phyloP scores from a whole-genome alignment of 108 stramenopile species.

The Schizochytrium sp. region DNA sequence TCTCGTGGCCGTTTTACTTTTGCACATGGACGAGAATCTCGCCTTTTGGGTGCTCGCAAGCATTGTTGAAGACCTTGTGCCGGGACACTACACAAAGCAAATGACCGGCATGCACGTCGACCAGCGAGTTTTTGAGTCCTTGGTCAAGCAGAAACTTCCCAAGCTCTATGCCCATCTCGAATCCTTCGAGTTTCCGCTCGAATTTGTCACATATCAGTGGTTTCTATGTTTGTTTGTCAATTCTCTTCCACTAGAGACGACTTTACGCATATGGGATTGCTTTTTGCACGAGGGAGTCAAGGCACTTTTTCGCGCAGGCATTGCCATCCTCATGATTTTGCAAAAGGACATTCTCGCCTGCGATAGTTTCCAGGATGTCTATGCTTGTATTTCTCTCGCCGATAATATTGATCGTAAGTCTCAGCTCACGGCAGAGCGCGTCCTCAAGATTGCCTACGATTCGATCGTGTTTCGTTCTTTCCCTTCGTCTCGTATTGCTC shows the following conservation, averaged over 20 bases:
- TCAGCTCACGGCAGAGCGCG: background rate
- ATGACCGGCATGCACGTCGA: slow-evolving; percentile 28
- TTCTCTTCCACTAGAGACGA: slow-evolving; percentile 20
- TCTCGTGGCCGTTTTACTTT: slow-evolving; percentile 28
- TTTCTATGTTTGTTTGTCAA: slow-evolving; percentile 34
- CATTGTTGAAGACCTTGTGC: slow-evolving; percentile 33
- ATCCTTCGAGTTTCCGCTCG: slow-evolving; percentile 6
- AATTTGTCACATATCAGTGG: slow-evolving; percentile 27
- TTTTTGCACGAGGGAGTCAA: slow-evolving; percentile 30
- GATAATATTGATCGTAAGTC: background rate
- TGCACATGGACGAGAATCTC: slow-evolving; percentile 32
- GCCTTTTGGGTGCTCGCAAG: slow-evolving; percentile 35
- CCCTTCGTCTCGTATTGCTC: background rate
- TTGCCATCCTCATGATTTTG: slow-evolving; percentile 22
- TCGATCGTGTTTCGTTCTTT: background rate
- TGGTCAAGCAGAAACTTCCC: slow-evolving; percentile 30
- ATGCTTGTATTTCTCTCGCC: background rate
- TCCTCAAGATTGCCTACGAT: background rate
- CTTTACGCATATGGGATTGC: slow-evolving; percentile 33
- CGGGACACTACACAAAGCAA: slow-evolving; percentile 25
- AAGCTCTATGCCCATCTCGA: slow-evolving; percentile 17
- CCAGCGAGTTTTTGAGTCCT: slow-evolving; percentile 19
- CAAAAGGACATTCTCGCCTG: slow-evolving; percentile 7
- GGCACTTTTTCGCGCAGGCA: slow-evolving; percentile 24
- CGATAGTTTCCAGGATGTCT: background rate